A percentile compares a stretch with the other conserved stretches of the same genome.
These are phyloP conservation scores for Strombidium stylifer DNA, from an alignment of 73 alveolate species.

Conservation along the genomic window DNA sequence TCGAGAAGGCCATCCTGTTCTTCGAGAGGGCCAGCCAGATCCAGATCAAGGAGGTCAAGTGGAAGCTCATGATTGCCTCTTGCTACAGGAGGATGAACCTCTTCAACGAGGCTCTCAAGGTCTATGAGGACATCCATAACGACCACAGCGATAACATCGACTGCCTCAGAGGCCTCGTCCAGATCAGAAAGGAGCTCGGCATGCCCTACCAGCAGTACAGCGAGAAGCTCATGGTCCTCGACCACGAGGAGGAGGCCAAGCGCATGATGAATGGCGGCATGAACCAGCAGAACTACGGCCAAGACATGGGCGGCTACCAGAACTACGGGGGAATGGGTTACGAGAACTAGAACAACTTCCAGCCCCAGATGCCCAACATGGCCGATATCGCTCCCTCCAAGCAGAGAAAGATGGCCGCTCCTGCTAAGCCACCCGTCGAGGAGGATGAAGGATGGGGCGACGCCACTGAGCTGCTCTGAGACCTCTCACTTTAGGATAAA, in stretches of 20 bases:
- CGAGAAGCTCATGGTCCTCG: conserved; percentile 38
- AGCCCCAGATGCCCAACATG: conserved; percentile 12
- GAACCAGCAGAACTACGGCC: background rate
- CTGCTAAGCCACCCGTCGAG: conserved; percentile 28
- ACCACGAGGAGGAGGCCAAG: conserved; percentile 50
- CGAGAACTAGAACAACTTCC: background rate
- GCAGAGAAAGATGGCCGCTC: conserved; percentile 11
- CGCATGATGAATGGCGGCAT: conserved; percentile 31
- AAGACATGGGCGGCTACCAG: conserved; percentile 15
- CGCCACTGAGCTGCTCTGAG: conserved; percentile 34
- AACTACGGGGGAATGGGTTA: background rate
- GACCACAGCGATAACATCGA: conserved; percentile 92
- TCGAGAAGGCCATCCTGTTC: conserved; percentile 96
- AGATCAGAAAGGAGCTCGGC: conserved; percentile 63
- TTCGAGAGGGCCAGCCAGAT: conserved; percentile 98
- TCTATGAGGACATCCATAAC: conserved; percentile 79
- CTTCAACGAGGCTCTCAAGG: conserved; percentile 62
- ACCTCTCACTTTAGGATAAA: background rate
- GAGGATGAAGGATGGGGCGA: conserved; percentile 61
- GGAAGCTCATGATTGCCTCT: conserved; percentile 97
- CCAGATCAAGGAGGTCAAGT: conserved; percentile 94
- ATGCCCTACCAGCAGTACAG: conserved; percentile 53
- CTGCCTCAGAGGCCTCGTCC: conserved; percentile 72
- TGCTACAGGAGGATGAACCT: conserved; percentile 91
- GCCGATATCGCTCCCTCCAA: conserved; percentile 1